Conservation (phyloP, 2,329 filamentous ascomycete species). For the Metarhizium sp. region DNA sequence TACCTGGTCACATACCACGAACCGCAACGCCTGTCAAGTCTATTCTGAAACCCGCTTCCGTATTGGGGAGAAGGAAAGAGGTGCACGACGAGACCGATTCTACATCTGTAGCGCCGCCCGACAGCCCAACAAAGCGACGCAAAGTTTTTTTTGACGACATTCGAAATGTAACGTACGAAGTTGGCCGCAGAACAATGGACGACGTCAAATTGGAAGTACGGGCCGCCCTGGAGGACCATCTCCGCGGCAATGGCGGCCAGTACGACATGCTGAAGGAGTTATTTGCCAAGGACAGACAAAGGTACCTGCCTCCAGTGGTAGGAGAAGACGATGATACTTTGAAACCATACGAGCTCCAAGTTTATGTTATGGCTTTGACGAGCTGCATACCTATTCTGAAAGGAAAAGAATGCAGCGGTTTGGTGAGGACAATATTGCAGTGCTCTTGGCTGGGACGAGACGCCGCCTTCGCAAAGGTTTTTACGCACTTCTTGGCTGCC, state of each 20-base stretch:
- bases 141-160: slow-evolving; percentile 51
- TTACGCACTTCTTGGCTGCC: slow-evolving; percentile 57
- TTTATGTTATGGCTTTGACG: slow-evolving; percentile 54
- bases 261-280: slow-evolving; percentile 53
- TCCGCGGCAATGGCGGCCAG: slow-evolving; percentile 46
- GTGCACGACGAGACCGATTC: slow-evolving; percentile 34
- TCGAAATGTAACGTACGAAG: slow-evolving; percentile 46
- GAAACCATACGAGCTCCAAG: slow-evolving; percentile 46
- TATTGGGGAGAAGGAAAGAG: slow-evolving; percentile 34
- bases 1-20: slow-evolving; percentile 23
- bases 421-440: slow-evolving; percentile 49
- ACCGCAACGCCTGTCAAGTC: slow-evolving; percentile 38
- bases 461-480: slow-evolving; percentile 56
- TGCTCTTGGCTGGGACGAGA: slow-evolving; percentile 58
- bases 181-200: slow-evolving; percentile 41
- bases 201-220: slow-evolving; percentile 47
- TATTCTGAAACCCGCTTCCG: slow-evolving; percentile 39
- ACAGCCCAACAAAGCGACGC: slow-evolving; percentile 42
- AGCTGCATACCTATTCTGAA: slow-evolving; percentile 50
- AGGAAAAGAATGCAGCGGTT: slow-evolving; percentile 46
- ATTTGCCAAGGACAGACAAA: slow-evolving; percentile 41
- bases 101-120: slow-evolving; percentile 22
- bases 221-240: slow-evolving; percentile 47
- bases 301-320: slow-evolving; percentile 27
- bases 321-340: slow-evolving; percentile 38